A percentile compares a stretch with the other conserved stretches of the same genome.
Evolutionary conservation across 2,329 filamentous ascomycete genomes (phyloP).

Genomic region (Paramyrothecium sp.): DNA sequence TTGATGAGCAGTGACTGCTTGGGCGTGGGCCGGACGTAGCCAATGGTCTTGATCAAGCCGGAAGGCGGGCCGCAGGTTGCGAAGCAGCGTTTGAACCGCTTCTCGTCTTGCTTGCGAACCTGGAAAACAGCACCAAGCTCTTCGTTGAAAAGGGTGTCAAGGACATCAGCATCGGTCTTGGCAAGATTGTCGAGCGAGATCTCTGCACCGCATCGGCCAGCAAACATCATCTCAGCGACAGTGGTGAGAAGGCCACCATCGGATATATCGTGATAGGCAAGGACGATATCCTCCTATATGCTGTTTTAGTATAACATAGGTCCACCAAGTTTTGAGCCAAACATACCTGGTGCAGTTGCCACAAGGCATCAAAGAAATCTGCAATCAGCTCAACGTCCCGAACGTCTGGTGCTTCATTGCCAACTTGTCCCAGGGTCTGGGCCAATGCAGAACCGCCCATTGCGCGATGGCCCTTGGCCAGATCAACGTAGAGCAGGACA

Average conservation of each 20-base stretch:
- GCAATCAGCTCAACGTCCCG: slow-evolving; percentile 77
- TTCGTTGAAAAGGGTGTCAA: slow-evolving; percentile 89
- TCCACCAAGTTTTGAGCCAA: not conserved
- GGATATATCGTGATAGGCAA: slow-evolving; percentile 93
- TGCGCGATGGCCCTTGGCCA: slow-evolving; percentile 76
- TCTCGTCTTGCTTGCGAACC: slow-evolving; percentile 80
- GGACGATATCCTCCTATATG: slow-evolving; percentile 56
- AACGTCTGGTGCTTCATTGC: slow-evolving; percentile 82
- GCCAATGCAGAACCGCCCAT: slow-evolving; percentile 90
- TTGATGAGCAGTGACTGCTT: slow-evolving; percentile 79
- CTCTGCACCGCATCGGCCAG: slow-evolving; percentile 84
- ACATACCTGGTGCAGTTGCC: slow-evolving; percentile 49
- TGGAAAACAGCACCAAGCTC: slow-evolving; percentile 97
- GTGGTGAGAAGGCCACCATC: slow-evolving; percentile 92
- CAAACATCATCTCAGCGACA: slow-evolving; percentile 96
- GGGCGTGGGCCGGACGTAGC: slow-evolving; percentile 64
- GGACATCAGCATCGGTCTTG: slow-evolving; percentile 61
- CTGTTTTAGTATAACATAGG: not conserved
- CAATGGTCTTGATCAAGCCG: slow-evolving; percentile 81
- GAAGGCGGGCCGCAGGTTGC: slow-evolving; percentile 83
- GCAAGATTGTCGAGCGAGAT: slow-evolving; percentile 76
- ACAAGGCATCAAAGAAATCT: slow-evolving; percentile 88
- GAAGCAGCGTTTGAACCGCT: slow-evolving; percentile 84
- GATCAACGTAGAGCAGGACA: slow-evolving; percentile 85
- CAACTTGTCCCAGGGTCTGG: slow-evolving; percentile 84